Percentiles rank a stretch among this genome's conserved stretches.
Evolutionary conservation across 1,139 yeast genomes (phyloP).

Genomic region (Geotrichum reessii): DNA sequence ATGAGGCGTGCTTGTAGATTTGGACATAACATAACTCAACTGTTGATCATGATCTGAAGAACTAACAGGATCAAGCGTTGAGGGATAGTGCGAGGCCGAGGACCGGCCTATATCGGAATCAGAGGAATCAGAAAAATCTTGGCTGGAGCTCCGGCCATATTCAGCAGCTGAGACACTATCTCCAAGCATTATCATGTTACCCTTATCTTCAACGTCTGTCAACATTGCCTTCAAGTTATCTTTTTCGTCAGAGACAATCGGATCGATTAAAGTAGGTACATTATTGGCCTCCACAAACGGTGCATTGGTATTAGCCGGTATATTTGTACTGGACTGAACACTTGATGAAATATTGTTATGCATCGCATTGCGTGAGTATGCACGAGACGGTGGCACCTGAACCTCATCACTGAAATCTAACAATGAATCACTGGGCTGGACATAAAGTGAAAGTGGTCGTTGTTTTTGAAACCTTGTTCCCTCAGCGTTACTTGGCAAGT

Average conservation of each 20-base stretch:
- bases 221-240: slow-evolving; percentile 34
- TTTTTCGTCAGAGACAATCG: slow-evolving; percentile 25
- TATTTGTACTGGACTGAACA: not conserved
- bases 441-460: slow-evolving; percentile 15
- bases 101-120: not conserved
- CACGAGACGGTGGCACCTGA: slow-evolving; percentile 1
- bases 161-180: slow-evolving; percentile 44
- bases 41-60: slow-evolving; percentile 1
- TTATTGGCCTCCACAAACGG: slow-evolving; percentile 16
- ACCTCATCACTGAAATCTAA: slow-evolving; percentile 7
- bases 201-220: slow-evolving; percentile 35
- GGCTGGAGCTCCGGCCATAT: slow-evolving; percentile 36
- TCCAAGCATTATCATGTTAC: slow-evolving; percentile 35
- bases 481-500: not conserved
- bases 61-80: not conserved
- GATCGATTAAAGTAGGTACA: slow-evolving; percentile 19
- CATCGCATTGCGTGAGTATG: not conserved
- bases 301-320: not conserved
- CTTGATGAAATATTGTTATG: not conserved
- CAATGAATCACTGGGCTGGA: slow-evolving; percentile 11
- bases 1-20: slow-evolving; percentile 9
- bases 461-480: slow-evolving; percentile 6
- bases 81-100: not conserved
- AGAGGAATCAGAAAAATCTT: not conserved
- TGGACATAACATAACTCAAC: slow-evolving; percentile 6